A percentile compares a stretch with the other conserved stretches of the same genome.
phyloP scores from a whole-genome alignment of 371 early-diverging fungal species.

The Apophysomyces variabilis region DNA sequence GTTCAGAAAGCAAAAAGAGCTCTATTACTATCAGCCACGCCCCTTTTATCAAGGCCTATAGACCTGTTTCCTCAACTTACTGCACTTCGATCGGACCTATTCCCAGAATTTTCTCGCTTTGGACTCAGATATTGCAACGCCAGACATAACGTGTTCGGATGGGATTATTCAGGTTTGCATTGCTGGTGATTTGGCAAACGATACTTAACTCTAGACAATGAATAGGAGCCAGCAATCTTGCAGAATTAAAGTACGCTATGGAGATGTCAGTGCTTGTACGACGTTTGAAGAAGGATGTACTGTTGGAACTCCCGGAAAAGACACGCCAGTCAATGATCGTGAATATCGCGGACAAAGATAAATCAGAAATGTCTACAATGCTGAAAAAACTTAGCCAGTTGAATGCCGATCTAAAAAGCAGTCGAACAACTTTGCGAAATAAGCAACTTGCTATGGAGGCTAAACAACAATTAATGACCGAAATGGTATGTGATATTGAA shows the following conservation, averaged over 20 bases:
- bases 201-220: slow-evolving; percentile 12
- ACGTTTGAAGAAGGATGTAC: slow-evolving; percentile 58
- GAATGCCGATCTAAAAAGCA: background rate
- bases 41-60: slow-evolving; percentile 62
- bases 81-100: slow-evolving; percentile 43
- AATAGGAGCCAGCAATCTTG: slow-evolving; percentile 55
- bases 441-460: slow-evolving; percentile 1
- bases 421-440: background rate
- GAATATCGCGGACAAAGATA: slow-evolving; percentile 11
- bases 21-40: slow-evolving; percentile 62
- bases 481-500: background rate
- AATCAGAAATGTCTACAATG: background rate
- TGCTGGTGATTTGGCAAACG: background rate
- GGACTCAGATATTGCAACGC: slow-evolving; percentile 65
- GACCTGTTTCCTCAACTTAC: slow-evolving; percentile 65
- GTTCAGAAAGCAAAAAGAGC: slow-evolving; percentile 43
- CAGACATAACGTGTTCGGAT: slow-evolving; percentile 30
- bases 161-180: slow-evolving; percentile 25
- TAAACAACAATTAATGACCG: background rate
- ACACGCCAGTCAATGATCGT: slow-evolving; percentile 49
- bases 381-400: background rate
- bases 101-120: slow-evolving; percentile 46
- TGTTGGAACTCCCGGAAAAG: slow-evolving; percentile 52
- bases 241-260: slow-evolving; percentile 61
- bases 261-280: slow-evolving; percentile 61